Percentiles rank a stretch among this genome's conserved stretches.
Evolutionary conservation across 768 basidiomycete species (phyloP).

Genomic region (Rhizopogon sp.): DNA sequence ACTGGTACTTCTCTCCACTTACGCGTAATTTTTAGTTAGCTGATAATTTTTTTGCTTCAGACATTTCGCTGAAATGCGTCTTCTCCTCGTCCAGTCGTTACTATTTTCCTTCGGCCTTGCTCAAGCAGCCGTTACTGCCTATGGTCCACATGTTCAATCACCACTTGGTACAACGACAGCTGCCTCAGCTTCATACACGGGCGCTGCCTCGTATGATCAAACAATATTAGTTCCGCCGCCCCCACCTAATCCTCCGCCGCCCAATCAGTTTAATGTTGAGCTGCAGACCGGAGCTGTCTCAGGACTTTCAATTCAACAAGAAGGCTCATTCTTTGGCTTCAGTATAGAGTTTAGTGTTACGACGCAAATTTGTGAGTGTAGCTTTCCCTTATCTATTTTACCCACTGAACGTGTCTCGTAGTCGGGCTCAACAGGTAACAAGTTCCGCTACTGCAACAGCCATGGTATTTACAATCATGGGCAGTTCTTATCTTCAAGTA

Average conservation of each 20-base stretch:
- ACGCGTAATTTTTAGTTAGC: background rate
- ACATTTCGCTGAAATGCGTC: constrained; percentile 10
- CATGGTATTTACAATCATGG: background rate
- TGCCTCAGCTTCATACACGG: constrained; percentile 37
- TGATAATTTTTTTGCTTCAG: background rate
- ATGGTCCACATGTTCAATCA: constrained; percentile 20
- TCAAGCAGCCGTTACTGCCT: constrained; percentile 14
- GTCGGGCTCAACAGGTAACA: constrained; percentile 17
- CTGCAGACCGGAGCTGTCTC: constrained; percentile 26
- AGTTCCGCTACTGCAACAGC: too few relatives aligned
- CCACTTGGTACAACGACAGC: constrained; percentile 28
- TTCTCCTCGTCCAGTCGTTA: constrained; percentile 22
- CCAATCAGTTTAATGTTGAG: constrained; percentile 39
- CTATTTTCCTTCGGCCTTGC: constrained; percentile 7
- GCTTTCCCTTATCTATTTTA: background rate
- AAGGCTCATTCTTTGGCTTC: constrained; percentile 67
- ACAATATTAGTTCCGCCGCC: constrained; percentile 45
- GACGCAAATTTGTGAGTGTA: constrained; percentile 53
- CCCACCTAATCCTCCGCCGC: constrained; percentile 39
- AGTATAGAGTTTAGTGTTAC: constrained; percentile 74
- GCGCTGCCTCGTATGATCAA: constrained; percentile 48
- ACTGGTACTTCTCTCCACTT: constrained; percentile 2
- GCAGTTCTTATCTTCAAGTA: constrained; percentile 47
- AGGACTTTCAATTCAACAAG: constrained; percentile 36
- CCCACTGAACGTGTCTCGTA: background rate